These are phyloP conservation scores for Dalbergia cochinchinensis DNA, from an alignment of 306 rosid species.

Conservation along the genomic window DNA sequence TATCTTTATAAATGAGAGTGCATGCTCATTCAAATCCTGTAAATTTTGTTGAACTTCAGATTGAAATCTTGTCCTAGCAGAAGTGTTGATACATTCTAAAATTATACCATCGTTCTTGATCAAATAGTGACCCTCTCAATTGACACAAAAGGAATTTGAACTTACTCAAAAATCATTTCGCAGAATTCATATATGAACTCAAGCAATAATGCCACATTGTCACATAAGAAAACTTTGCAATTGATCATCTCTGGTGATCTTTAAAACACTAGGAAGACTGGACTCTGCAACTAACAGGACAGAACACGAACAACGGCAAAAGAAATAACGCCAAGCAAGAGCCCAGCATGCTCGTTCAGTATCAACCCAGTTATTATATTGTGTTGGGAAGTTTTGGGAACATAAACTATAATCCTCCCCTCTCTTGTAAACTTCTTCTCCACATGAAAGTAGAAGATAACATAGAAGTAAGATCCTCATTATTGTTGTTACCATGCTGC, in stretches of 20 bases:
- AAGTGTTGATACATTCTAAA: conserved; percentile 7
- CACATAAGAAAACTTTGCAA: conserved; percentile 5
- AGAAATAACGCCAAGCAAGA: too few species aligned
- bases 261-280: background rate
- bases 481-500: background rate
- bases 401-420: background rate
- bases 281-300: background rate
- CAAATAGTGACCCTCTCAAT: background rate
- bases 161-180: too few species aligned
- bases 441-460: background rate
- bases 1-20: background rate
- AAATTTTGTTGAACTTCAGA: conserved; percentile 10
- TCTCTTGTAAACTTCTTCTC: background rate
- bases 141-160: background rate
- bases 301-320: background rate
- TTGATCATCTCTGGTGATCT: background rate
- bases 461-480: background rate
- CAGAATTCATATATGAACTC: background rate
- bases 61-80: conserved; percentile 16
- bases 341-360: too few species aligned
- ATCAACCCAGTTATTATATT: too few species aligned
- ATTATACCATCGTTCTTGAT: background rate
- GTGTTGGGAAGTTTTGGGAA: too few species aligned
- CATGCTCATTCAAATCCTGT: conserved; percentile 2
- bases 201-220: background rate